These are phyloP conservation scores for Tricholoma sp. DNA, from an alignment of 768 basidiomycete genomes.

Conservation along the genomic window DNA sequence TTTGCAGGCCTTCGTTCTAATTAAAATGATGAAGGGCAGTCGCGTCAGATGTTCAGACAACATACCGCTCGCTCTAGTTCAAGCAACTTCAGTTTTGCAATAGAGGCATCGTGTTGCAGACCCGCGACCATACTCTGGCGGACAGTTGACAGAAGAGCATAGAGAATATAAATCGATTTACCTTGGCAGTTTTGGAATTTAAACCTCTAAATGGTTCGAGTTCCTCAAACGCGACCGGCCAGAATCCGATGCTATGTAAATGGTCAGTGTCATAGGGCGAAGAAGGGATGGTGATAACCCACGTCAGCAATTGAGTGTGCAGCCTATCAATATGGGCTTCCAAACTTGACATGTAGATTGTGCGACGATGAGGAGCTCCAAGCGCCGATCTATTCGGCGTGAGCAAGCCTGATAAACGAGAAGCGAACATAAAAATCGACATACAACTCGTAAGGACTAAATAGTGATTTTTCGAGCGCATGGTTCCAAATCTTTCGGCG, in stretches of 20 bases:
- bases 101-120: constrained; percentile 59
- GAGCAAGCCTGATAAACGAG: background rate
- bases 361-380: constrained; percentile 62
- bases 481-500: constrained; percentile 77
- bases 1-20: constrained; percentile 28
- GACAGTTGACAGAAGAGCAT: background rate
- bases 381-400: constrained; percentile 47
- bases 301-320: constrained; percentile 51
- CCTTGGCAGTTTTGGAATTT: constrained; percentile 76
- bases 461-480: constrained; percentile 66
- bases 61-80: constrained; percentile 67
- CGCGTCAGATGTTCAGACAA: constrained; percentile 3
- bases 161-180: constrained; percentile 17
- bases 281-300: constrained; percentile 2
- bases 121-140: constrained; percentile 68
- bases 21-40: background rate
- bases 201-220: constrained; percentile 63
- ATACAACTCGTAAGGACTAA: constrained; percentile 62
- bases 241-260: constrained; percentile 37
- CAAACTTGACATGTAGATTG: constrained; percentile 66
- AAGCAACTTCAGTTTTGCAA: constrained; percentile 55
- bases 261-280: constrained; percentile 1
- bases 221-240: constrained; percentile 50
- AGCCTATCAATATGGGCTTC: constrained; percentile 69
- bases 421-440: constrained; percentile 15